phyloP scores from a whole-genome alignment of 371 early-diverging fungal genomes.

The Mortierella sp. region DNA sequence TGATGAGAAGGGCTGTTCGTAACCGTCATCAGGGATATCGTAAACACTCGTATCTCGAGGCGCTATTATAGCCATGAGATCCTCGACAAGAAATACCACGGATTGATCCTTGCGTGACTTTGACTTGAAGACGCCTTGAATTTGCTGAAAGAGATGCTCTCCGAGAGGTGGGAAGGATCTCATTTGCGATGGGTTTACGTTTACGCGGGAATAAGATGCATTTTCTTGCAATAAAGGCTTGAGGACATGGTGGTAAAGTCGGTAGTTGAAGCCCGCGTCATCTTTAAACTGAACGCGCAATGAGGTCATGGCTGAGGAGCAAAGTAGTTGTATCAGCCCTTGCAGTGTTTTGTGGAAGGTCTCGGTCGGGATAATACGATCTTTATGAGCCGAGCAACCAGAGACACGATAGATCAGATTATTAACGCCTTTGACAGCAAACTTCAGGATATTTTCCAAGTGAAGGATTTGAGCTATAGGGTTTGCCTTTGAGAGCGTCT shows the following conservation, averaged over 20 bases:
- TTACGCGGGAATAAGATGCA: not conserved
- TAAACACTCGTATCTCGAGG: constrained; percentile 37
- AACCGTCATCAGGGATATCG: constrained; percentile 16
- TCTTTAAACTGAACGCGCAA: constrained; percentile 11
- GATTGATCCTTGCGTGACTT: constrained; percentile 11
- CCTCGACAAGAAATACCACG: constrained; percentile 13
- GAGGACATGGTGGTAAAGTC: constrained; percentile 19
- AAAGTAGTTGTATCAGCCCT: constrained; percentile 10
- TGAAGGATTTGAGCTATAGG: not conserved
- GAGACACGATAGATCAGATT: constrained; percentile 24
- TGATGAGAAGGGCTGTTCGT: constrained; percentile 27
- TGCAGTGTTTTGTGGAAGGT: constrained; percentile 16
- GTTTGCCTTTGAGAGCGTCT: not conserved
- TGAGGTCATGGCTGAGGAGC: constrained; percentile 1
- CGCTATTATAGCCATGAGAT: constrained; percentile 19
- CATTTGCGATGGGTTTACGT: not conserved
- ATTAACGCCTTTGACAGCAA: constrained; percentile 23
- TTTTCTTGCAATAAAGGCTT: constrained; percentile 8
- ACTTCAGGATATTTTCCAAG: constrained; percentile 18
- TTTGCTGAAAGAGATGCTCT: constrained; percentile 26
- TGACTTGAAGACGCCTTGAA: constrained; percentile 23
- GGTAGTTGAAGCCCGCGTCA: constrained; percentile 1
- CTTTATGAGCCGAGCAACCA: constrained; percentile 28
- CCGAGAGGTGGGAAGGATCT: constrained; percentile 40
- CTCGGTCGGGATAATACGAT: not conserved